Conservation (phyloP, 768 basidiomycete genomes). For the Pleurotus tuber-regium region DNA sequence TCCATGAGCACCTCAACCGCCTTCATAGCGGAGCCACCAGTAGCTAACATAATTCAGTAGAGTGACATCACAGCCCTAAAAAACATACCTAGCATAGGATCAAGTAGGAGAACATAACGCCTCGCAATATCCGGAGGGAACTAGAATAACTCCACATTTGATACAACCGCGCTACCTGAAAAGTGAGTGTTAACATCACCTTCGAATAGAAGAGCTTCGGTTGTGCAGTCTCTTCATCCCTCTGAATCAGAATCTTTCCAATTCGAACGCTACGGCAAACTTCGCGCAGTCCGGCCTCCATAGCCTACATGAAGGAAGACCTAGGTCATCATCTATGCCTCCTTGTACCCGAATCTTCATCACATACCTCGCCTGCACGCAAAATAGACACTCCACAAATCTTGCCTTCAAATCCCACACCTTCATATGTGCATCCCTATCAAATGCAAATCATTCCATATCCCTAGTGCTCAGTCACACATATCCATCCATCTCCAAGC, state of each 20-base stretch:
- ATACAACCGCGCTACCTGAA: not conserved
- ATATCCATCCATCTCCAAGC: not conserved
- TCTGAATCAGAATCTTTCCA: conserved; percentile 96
- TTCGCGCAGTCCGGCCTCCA: conserved; percentile 96
- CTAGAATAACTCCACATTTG: conserved; percentile 46
- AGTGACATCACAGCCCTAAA: not conserved
- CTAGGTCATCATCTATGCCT: not conserved
- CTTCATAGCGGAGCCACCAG: conserved; percentile 97
- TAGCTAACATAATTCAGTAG: conserved; percentile 46
- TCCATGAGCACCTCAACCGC: conserved; percentile 93
- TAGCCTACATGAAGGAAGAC: conserved; percentile 54
- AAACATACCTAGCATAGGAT: conserved; percentile 91
- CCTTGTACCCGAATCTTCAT: not conserved
- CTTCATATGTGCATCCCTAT: conserved; percentile 79
- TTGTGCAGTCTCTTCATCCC: conserved; percentile 92
- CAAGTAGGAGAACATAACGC: conserved; percentile 91
- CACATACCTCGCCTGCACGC: conserved; percentile 81
- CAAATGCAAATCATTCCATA: conserved; percentile 1
- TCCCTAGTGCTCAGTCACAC: conserved; percentile 3
- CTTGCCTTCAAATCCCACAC: conserved; percentile 94
- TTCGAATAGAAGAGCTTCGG: conserved; percentile 94
- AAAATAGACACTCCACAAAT: conserved; percentile 96
- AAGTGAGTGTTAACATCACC: conserved; percentile 31
- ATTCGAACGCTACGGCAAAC: conserved; percentile 94
- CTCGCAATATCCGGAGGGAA: conserved; percentile 90